Conservation (phyloP, 2,329 filamentous ascomycete genomes). For the Acephala macrosclerotiorum region DNA sequence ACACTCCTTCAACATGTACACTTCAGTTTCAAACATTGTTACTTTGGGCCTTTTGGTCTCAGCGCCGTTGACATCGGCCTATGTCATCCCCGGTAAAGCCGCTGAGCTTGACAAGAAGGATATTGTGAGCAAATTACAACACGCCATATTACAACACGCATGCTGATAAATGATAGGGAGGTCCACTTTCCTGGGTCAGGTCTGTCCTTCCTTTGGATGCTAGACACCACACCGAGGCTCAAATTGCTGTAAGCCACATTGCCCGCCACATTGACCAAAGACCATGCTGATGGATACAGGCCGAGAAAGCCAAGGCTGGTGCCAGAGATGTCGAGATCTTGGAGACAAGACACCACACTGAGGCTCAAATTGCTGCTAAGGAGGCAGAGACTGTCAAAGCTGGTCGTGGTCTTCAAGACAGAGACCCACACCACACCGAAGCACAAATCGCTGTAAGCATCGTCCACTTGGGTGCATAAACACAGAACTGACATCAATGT, state of each 20-base stretch:
- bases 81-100: conserved; percentile 28
- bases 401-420: no score
- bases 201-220: conserved; percentile 26
- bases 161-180: conserved; percentile 1
- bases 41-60: conserved; percentile 40
- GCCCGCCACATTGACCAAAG: neutral
- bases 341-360: conserved; percentile 32
- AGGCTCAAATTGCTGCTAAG: conserved; percentile 31
- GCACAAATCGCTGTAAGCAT: conserved; percentile 29
- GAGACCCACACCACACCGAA: no score
- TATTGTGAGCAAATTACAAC: neutral
- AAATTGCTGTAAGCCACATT: conserved; percentile 27
- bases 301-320: conserved; percentile 15
- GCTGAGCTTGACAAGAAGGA: conserved; percentile 29
- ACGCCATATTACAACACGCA: neutral
- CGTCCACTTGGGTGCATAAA: neutral
- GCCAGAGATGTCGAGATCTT: conserved; percentile 22
- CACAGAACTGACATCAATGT: conserved; percentile 8
- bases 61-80: conserved; percentile 36
- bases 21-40: conserved; percentile 39
- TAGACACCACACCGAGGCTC: conserved; percentile 34
- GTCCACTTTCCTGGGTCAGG: conserved; percentile 23
- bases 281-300: neutral
- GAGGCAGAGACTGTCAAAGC: conserved; percentile 27
- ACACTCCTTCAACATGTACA: conserved; percentile 39